Base-by-base conservation (phyloP, 768 basidiomycete genomes). In the Termitomyces sp. region DNA sequence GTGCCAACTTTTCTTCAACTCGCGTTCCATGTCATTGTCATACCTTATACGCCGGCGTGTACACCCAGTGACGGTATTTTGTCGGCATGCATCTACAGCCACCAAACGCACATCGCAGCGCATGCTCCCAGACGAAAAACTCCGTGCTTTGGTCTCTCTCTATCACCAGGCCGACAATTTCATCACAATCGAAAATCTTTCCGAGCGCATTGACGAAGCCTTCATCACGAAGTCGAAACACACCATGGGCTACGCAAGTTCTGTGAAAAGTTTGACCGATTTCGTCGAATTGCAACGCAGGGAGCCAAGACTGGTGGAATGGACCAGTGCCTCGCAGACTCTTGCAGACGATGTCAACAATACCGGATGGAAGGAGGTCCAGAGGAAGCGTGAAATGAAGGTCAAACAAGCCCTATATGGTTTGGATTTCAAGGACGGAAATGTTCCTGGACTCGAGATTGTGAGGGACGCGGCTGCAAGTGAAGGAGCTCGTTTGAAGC, bases 161-260 rank as follows among this genome's bases (percentile, higher is more conserved):
- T 93, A 92, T 75, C 90, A 93, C 75, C 83, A 90, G 73, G 74
- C 86, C 51, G 83, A 83, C 58, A 74, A 76, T 2, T 91, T 89
- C 75, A 80, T 93, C 62, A 89, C 89, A 12, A 75, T 76, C 23
- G 86, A 89, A 63, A 91, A 82, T 66, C 82, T 93, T 33, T 78
- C 81, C 20, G 66, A 78, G 23, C 75, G 74, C 57, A 91, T 92
- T 56, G 87, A 91, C 72, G 70, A 79, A 16, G 85, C 84, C 1
- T 91, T 93, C 64, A 64, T 48, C 5, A 8, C 33, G 26, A 35
- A 43, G 30, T 28, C 0, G 32, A 57, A 5, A 16, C 49, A 23
- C 33, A 51, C 2, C 28, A 1, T 18, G 1, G 10, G 53, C 52
- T 55, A 14, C 32, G 32, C 60, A n/a, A 57, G 65, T 26, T 58